Evolutionary conservation across 108 stramenopile species (phyloP), one percentile per base, ranked within the genome.

Genomic region (Fragilaria radians): DNA sequence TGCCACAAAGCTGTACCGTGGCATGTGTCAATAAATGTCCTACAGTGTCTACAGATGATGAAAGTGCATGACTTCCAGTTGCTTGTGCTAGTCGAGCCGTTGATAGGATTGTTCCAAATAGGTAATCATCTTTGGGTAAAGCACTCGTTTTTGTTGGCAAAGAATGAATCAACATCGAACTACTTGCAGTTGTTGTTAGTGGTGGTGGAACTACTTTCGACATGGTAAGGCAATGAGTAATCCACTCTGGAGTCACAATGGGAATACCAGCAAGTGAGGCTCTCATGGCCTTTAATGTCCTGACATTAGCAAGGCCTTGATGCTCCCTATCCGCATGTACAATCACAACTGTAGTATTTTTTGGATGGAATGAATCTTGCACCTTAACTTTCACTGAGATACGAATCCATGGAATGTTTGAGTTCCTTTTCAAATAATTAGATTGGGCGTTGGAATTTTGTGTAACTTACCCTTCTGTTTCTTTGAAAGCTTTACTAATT

Each of bases 221-320:
- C 57, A 58, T 58, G 25, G 57, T 50, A 4, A 67, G 46, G 49
- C 83, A 85, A 21, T 52, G 31, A 5, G 60, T 42, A 26, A 86
- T 62, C 91, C 91, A 92, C 30, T 46, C 46, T n/a, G 74, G 76
- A 24, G 82, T 63, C 7, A 92, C 80, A 42, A 92, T 73, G 7
- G 86, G 87, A 45, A 92, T 67, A 2, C 91, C 91, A 2, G 71
- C 75, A 24, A 92, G 54, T 4, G 85, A 65, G 1, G 83, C 75
- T 59, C 71, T 60, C 86, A 92, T 86, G n/a, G 69, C 80, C 63
- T 92, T 92, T 53, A 83, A 57, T 17, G 90, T 88, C 5, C 91
- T 70, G 22, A 72, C 49, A 30, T 61, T 61, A 9, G 84, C 72
- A 1, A 60, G 58, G 17, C 67, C 48, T 70, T 81, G 63, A 11